Evolutionary conservation across 2,329 filamentous ascomycete genomes (phyloP), one percentile per base, ranked within the genome.

Genomic region (Cadophora gregata): DNA sequence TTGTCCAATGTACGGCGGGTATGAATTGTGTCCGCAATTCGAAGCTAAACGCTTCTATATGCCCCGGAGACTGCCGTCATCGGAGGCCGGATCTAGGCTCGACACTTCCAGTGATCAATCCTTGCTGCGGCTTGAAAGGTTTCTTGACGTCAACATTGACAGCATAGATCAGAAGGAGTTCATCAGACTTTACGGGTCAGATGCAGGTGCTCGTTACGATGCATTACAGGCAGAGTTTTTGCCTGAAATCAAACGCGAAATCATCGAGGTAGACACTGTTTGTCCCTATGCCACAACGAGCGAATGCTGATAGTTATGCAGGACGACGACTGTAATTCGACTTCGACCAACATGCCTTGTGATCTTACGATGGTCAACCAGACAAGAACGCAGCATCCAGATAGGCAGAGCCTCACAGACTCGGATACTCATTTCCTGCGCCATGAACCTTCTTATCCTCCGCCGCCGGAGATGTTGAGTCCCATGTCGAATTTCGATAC

Each of bases 181-280:
- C 12, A 53, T 53, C 14, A 53, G 25, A 12, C 50, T 53, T 9
- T 53, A 53, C 14, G 50, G 50, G 19, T 29, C 50, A 14, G 50
- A 53, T 53, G 25, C 50, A 6, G 50, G 50, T 19, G 29, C 50
- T 53, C 50, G 50, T 29, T 53, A 53, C n/a, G 50, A 53, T 53
- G 21, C 4, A 25, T 12, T 53, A 29, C 50, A 31, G 27, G 25
- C 50, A 19, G 50, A 53, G 14, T 53, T 29, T 14, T 29, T 29
- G 25, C 50, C 50, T 53, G 7, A 31, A 31, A 29, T 53, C 27
- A 53, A 53, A 25, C 16, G 27, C n/a, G 25, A 53, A 53, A 25
- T 53, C 16, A 53, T 53, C 25, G 25, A 31, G 10, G 50, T 31
- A 19, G 25, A 19, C 16, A 29, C 47, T 53, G 25, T 27, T 29